Evolutionary conservation across 2,329 filamentous ascomycete genomes (phyloP), one percentile per base, ranked within the genome.

Genomic region (Pseudogymnoascus pannorum): DNA sequence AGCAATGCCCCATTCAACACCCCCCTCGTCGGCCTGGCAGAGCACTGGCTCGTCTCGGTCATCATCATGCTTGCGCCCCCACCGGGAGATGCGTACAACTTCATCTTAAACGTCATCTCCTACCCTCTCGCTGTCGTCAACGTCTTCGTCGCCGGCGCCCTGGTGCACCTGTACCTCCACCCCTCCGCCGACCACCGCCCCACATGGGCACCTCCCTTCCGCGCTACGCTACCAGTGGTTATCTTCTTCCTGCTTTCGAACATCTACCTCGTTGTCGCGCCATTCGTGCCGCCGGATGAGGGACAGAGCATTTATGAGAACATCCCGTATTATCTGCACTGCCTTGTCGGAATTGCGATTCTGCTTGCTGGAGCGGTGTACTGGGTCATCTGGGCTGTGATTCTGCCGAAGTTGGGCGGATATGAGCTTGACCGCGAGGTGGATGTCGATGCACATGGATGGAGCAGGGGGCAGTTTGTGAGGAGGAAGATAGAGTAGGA

Each of bases 31-130:
- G 84, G 81, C 57, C 77, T 87, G 2, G 84, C 85, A 63, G 80
- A 83, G 75, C 84, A 87, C 75, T 88, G 82, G 81, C 70, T 82
- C 31, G 82, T 86, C 11, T 86, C 80, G 0, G 79, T 86, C 54
- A 80, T 87, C 61, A 85, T 87, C 68, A 86, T 89, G 72, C 75
- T 88, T 2, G 85, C 84, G 0, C 85, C 86, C 35, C 86, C 86
- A 2, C 83, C 85, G 1, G 86, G 85, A 35, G 84, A 87, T 71
- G 84, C 84, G 0, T 87, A 86, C 72, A 85, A 85, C 73, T 87
- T 86, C 67, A 77, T 82, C 54, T 73, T 82, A 63, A 82, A 85
- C 72, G 78, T 87, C 60, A 87, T 87, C 68, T 84, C 82, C 0
- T 87, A 87, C 67, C 85, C 85, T 0, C 77, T 86, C 11, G 80